These are phyloP conservation scores for Isoetes engelmannii DNA, from an alignment of 83 land plant genomes.

Conservation along the genomic window DNA sequence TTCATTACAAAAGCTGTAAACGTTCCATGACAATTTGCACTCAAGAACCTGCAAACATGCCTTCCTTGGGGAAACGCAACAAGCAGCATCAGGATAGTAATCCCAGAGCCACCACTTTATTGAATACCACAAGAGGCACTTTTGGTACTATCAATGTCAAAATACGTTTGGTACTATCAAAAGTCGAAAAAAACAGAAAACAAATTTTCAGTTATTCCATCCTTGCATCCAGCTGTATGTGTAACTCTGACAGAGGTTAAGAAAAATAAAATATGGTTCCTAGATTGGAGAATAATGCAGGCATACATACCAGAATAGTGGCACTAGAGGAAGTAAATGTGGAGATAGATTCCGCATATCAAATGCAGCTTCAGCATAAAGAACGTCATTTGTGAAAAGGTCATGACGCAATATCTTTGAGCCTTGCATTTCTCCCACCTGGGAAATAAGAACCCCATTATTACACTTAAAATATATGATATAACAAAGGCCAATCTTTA, in stretches of 20 bases:
- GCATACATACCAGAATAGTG: slow-evolving; percentile 74
- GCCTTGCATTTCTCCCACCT: slow-evolving; percentile 86
- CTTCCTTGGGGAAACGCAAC: too few relatives aligned
- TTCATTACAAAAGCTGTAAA: too few relatives aligned
- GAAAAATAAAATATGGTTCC: neutral
- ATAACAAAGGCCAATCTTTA: too few relatives aligned
- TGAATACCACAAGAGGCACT: neutral
- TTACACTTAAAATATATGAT: too few relatives aligned
- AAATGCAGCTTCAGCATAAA: slow-evolving; percentile 92
- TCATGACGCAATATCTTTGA: slow-evolving; percentile 80
- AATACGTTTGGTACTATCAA: too few relatives aligned
- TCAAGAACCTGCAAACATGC: too few relatives aligned
- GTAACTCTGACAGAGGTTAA: neutral
- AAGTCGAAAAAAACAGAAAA: too few relatives aligned
- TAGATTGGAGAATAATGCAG: neutral
- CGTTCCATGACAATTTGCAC: too few relatives aligned
- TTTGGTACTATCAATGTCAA: too few relatives aligned
- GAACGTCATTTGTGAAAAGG: slow-evolving; percentile 92
- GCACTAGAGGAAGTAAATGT: slow-evolving; percentile 81
- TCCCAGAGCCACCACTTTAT: neutral
- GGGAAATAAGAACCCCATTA: neutral
- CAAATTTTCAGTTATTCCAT: too few relatives aligned
- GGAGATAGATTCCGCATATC: slow-evolving; percentile 64
- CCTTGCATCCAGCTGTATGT: too few relatives aligned
- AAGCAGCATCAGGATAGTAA: neutral